phyloP scores from a whole-genome alignment of 176 grass and related monocot genomes.

The Oryza glaberrima region DNA sequence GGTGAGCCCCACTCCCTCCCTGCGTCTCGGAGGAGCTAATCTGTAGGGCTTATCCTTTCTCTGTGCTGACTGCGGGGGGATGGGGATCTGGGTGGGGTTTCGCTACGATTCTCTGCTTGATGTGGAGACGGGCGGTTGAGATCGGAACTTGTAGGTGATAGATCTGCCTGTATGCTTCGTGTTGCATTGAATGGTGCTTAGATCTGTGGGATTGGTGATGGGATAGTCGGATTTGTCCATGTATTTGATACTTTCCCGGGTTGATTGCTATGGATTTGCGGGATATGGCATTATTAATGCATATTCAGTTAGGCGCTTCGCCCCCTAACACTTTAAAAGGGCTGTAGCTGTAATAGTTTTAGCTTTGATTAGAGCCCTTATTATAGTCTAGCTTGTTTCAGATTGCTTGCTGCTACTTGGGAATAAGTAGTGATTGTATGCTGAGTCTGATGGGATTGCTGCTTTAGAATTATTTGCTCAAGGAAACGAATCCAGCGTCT shows the following conservation, averaged over 20 bases:
- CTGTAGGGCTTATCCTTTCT: not conserved
- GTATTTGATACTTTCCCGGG: not conserved
- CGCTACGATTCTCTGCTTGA: not conserved
- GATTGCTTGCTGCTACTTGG: not conserved
- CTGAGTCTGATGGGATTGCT: no score
- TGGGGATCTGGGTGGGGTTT: not conserved
- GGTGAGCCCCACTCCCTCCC: constrained; percentile 31
- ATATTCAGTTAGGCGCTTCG: no score
- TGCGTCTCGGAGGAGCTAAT: not conserved
- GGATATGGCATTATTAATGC: not conserved
- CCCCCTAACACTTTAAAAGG: no score
- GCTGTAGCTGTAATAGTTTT: not conserved
- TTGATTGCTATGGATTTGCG: not conserved
- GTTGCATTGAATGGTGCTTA: not conserved
- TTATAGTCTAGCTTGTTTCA: not conserved
- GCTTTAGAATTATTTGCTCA: no score
- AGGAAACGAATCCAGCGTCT: no score
- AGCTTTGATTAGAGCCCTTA: not conserved
- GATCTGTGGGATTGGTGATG: constrained; percentile 32
- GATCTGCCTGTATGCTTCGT: not conserved
- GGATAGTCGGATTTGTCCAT: not conserved
- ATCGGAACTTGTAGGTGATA: not conserved
- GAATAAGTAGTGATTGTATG: not conserved
- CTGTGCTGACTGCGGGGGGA: not conserved
- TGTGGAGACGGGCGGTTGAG: not conserved